Conservation (phyloP, 768 basidiomycete species). For the Russula brevipes region DNA sequence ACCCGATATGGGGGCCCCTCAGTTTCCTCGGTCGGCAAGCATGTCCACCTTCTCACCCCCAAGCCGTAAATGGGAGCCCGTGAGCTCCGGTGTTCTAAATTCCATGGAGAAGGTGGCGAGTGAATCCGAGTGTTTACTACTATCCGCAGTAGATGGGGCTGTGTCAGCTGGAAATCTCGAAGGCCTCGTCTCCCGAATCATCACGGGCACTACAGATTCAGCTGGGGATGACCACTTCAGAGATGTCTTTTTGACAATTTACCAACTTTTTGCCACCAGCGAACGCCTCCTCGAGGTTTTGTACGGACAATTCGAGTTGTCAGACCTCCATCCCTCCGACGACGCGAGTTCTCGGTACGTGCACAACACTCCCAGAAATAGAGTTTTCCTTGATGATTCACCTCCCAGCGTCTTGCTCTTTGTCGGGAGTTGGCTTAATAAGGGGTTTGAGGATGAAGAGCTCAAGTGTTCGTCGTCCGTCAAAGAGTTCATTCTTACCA, state of each 20-base stretch:
- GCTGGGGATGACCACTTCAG: neutral
- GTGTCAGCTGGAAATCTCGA: conserved; percentile 17
- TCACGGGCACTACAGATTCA: neutral
- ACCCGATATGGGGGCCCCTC: neutral
- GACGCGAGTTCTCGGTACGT: neutral
- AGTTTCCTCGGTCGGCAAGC: neutral
- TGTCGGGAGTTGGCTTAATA: conserved; percentile 15
- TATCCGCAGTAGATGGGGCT: conserved; percentile 7
- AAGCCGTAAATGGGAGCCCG: neutral
- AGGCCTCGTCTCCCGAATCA: conserved; percentile 6
- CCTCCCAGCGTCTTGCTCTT: conserved; percentile 11
- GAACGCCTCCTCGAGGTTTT: conserved; percentile 7
- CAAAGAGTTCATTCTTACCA: neutral
- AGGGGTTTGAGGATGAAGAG: conserved; percentile 14
- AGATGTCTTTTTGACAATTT: conserved; percentile 7
- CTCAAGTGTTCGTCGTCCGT: conserved; percentile 3
- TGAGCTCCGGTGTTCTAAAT: neutral
- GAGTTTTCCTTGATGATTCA: neutral
- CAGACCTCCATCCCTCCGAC: neutral
- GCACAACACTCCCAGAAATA: neutral
- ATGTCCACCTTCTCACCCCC: neutral
- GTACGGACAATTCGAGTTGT: conserved; percentile 7
- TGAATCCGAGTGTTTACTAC: conserved; percentile 4
- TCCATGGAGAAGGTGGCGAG: neutral
- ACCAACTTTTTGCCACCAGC: conserved; percentile 7